Evolutionary conservation across 1,139 yeast genomes (phyloP).

Genomic region (Suhomyces bribrorum): DNA sequence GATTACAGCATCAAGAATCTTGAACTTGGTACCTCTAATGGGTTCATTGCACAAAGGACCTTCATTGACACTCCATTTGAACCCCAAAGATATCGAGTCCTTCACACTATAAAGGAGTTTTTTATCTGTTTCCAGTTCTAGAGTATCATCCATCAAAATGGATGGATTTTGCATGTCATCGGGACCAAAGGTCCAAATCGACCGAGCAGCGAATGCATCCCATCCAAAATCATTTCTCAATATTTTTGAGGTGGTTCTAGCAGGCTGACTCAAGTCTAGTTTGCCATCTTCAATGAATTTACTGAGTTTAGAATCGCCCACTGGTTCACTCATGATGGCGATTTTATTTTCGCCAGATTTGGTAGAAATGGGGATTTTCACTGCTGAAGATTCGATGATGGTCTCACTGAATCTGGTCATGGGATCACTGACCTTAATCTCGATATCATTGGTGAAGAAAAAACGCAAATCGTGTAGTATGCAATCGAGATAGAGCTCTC

Average conservation of each 20-base stretch:
- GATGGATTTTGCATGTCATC: slow-evolving; percentile 54
- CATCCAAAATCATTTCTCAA: slow-evolving; percentile 65
- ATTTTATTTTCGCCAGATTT: slow-evolving; percentile 57
- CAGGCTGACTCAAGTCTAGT: slow-evolving; percentile 39
- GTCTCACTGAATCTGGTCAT: slow-evolving; percentile 81
- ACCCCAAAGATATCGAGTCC: slow-evolving; percentile 69
- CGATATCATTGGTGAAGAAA: slow-evolving; percentile 58
- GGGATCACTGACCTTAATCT: slow-evolving; percentile 84
- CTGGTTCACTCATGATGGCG: slow-evolving; percentile 78
- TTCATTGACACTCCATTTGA: slow-evolving; percentile 78
- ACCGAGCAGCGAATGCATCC: slow-evolving; percentile 84
- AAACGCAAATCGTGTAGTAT: slow-evolving; percentile 73
- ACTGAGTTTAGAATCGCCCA: slow-evolving; percentile 51
- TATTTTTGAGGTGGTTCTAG: slow-evolving; percentile 49
- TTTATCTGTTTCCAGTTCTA: slow-evolving; percentile 71
- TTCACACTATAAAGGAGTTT: slow-evolving; percentile 47
- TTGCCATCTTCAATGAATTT: slow-evolving; percentile 58
- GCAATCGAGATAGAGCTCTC: slow-evolving; percentile 88
- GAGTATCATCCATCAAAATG: slow-evolving; percentile 72
- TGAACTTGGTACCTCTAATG: slow-evolving; percentile 69
- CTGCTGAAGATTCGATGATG: slow-evolving; percentile 62
- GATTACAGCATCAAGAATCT: slow-evolving; percentile 61
- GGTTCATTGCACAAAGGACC: slow-evolving; percentile 93
- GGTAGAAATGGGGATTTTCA: slow-evolving; percentile 62
- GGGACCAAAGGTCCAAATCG: slow-evolving; percentile 82